A percentile compares a stretch with the other conserved stretches of the same genome.
Evolutionary conservation across 2,329 filamentous ascomycete species (phyloP).

Genomic region (Hypocreales sp.): DNA sequence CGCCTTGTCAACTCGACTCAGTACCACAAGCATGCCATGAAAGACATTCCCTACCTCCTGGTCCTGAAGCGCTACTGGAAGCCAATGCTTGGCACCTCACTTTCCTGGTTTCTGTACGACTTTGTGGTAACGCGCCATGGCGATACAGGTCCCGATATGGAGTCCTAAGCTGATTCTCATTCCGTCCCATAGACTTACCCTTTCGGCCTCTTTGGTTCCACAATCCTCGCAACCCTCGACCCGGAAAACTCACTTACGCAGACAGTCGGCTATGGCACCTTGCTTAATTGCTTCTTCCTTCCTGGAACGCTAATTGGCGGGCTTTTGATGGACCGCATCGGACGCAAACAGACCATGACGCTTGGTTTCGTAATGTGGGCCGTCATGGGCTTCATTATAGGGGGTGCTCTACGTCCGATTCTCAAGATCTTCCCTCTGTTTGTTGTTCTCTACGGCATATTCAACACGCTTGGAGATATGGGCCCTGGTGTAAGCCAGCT

Average conservation of each 20-base stretch:
- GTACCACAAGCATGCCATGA: constrained; percentile 12
- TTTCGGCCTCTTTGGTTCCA: constrained; percentile 10
- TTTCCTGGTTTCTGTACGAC: constrained; percentile 31
- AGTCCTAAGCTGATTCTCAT: too few relatives aligned
- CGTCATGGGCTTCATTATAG: constrained; percentile 32
- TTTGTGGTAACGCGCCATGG: constrained; percentile 10
- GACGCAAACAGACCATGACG: constrained; percentile 14
- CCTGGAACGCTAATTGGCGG: constrained; percentile 19
- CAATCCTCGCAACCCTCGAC: constrained; percentile 8
- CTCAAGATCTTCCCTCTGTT: constrained; percentile 31
- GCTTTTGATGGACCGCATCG: constrained; percentile 21
- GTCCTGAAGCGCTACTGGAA: constrained; percentile 22
- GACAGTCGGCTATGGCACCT: constrained; percentile 9
- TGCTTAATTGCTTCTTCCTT: constrained; percentile 9
- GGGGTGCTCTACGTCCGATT: constrained; percentile 28
- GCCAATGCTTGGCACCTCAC: constrained; percentile 32
- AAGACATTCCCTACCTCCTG: constrained; percentile 11
- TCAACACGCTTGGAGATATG: constrained; percentile 17
- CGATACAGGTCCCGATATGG: too few relatives aligned
- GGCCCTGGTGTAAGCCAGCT: constrained; percentile 24
- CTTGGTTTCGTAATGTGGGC: constrained; percentile 9
- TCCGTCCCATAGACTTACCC: constrained; percentile 12
- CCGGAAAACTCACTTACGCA: constrained; percentile 7
- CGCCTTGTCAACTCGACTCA: constrained; percentile 33
- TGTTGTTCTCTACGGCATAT: constrained; percentile 33